Base-by-base conservation (phyloP, 345 rosid species). In the Jatropha curcas region DNA sequence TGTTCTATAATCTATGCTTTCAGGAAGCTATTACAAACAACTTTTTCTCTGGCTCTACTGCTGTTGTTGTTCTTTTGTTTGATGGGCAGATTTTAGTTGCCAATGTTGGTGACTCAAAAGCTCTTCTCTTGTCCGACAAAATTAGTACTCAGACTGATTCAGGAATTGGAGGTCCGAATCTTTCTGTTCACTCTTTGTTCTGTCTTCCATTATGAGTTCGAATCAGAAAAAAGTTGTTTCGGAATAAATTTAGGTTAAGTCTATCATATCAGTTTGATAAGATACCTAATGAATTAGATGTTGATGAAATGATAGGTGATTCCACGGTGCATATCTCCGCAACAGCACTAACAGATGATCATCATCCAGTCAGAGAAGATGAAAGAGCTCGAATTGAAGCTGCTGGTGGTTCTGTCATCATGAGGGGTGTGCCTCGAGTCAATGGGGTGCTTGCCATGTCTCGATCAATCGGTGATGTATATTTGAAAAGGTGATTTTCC, bases 21-120 rank as follows among this genome's bases (percentile, higher is more conserved):
- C 80, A 72, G 77, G 83, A 72, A 31, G 83, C 78, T 45, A 2
- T 59, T 27, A 63, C 27, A 24, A 76, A 69, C 45, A 65, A 66
- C 9, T 2, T 58, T 51, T 2, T 64, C 33, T 72, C 78, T 22
- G 78, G 83, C 51, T 76, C 75, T 35, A 73, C 78, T 20, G 75
- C 78, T 19, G 35, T 37, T 12, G 24, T 73, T 45, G 62, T 46
- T 70, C 60, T 76, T 25, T 10, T 70, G 31, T 59, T 58, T 34
- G 61, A 76, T 31, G 31, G 41, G 14, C 51, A 65, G 31, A 70
- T 73, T 33, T 65, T 80, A 60, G 69, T 76, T 33, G 78, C 72
- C 34, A 64, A 73, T 41, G 80, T 80, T 48, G 80, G 83, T 16
- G 83, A 80, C 67, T 73, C 72, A 0, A 80, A 59, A 43, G 80